phyloP scores from a whole-genome alignment of 176 grass and related monocot species.

The Oryza longistaminata region DNA sequence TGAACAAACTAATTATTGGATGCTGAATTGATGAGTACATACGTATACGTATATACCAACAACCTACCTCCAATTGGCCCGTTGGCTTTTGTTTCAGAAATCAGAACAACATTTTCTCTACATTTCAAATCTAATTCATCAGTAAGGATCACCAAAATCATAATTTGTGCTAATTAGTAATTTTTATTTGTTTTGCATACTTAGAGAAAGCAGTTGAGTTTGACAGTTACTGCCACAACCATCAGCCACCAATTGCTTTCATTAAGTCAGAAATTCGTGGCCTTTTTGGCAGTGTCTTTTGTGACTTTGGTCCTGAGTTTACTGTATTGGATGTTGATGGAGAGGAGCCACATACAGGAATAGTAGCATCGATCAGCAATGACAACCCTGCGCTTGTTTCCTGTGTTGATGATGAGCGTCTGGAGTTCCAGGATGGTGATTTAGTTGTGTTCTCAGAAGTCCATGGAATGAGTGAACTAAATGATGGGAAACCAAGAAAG shows the following conservation, averaged over 20 bases:
- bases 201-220: conserved; percentile 70
- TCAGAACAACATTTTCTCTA: too few relatives aligned
- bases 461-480: conserved; percentile 79
- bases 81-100: too few relatives aligned
- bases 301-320: conserved; percentile 87
- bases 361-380: conserved; percentile 86
- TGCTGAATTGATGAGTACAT: too few relatives aligned
- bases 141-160: too few relatives aligned
- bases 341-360: conserved; percentile 89
- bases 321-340: conserved; percentile 93
- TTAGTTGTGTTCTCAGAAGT: conserved; percentile 88
- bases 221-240: conserved; percentile 83
- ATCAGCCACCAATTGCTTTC: conserved; percentile 86
- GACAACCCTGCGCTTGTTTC: conserved; percentile 79
- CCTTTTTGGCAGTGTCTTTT: conserved; percentile 83
- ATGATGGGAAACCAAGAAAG: conserved; percentile 89
- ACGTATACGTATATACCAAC: too few relatives aligned
- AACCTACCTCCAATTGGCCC: too few relatives aligned
- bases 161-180: too few relatives aligned
- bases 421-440: conserved; percentile 93
- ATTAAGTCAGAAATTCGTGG: conserved; percentile 84
- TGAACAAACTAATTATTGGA: too few relatives aligned
- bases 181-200: too few relatives aligned
- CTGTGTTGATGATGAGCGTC: conserved; percentile 91
- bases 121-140: too few relatives aligned